Conservation (phyloP, 2,329 filamentous ascomycete genomes). For the Aspergillus piperis region DNA sequence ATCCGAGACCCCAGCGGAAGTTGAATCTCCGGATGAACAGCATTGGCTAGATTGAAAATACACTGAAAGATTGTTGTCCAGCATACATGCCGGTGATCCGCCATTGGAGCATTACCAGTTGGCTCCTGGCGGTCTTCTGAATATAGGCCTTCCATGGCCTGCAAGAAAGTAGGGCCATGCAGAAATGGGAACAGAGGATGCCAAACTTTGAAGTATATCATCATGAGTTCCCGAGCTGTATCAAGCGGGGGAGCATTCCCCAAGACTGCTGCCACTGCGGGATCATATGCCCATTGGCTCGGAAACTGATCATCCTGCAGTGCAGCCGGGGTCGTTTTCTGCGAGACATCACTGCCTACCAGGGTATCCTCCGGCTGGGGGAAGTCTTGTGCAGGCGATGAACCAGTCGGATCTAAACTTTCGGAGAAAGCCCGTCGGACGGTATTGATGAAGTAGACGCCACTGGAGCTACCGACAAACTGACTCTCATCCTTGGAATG, state of each 20-base stretch:
- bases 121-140: slow-evolving; percentile 13
- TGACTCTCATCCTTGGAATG: slow-evolving; percentile 50
- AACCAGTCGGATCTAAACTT: slow-evolving; percentile 27
- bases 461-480: slow-evolving; percentile 56
- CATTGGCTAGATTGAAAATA: slow-evolving; percentile 52
- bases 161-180: slow-evolving; percentile 53
- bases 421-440: slow-evolving; percentile 54
- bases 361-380: slow-evolving; percentile 35
- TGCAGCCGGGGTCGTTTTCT: slow-evolving; percentile 12
- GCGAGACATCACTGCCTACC: slow-evolving; percentile 29
- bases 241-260: slow-evolving; percentile 32
- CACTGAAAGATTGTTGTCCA: slow-evolving; percentile 51
- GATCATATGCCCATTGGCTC: slow-evolving; percentile 33
- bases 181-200: slow-evolving; percentile 57
- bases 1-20: slow-evolving; percentile 41
- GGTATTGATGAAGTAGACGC: slow-evolving; percentile 57
- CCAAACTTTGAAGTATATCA: slow-evolving; percentile 54
- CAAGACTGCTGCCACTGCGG: slow-evolving; percentile 25
- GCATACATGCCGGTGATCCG: slow-evolving; percentile 28
- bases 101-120: background rate
- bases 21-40: slow-evolving; percentile 34
- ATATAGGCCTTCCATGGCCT: slow-evolving; percentile 49
- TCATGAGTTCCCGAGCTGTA: slow-evolving; percentile 46
- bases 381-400: slow-evolving; percentile 25
- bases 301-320: slow-evolving; percentile 15